Percentiles rank a stretch among this genome's conserved stretches.
Conservation (phyloP, 352 stramenopile species). For the Phytophthora nicotianae region DNA sequence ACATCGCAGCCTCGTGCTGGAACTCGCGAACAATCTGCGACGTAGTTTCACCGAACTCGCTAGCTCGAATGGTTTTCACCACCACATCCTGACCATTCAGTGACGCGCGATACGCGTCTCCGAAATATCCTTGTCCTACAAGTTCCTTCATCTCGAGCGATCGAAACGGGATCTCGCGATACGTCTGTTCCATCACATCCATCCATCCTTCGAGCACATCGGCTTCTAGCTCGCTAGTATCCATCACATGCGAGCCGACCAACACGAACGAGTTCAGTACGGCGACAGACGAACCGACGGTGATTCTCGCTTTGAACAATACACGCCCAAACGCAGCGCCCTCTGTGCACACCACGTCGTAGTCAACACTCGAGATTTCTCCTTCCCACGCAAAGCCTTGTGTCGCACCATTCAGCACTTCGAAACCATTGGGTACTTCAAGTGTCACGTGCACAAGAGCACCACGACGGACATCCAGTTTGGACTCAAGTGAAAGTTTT, state of each 20-base stretch:
- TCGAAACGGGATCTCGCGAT: constrained; percentile 71
- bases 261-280: constrained; percentile 76
- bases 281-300: constrained; percentile 71
- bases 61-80: constrained; percentile 82
- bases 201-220: constrained; percentile 65
- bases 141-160: constrained; percentile 76
- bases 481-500: constrained; percentile 65
- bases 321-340: constrained; percentile 58
- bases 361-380: constrained; percentile 65
- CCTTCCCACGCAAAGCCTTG: constrained; percentile 77
- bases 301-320: constrained; percentile 75
- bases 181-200: constrained; percentile 80
- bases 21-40: constrained; percentile 84
- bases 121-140: constrained; percentile 80
- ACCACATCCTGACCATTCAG: constrained; percentile 76
- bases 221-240: constrained; percentile 50
- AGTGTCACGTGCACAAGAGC: constrained; percentile 78
- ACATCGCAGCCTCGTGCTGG: constrained; percentile 78
- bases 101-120: constrained; percentile 70
- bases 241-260: constrained; percentile 46
- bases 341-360: constrained; percentile 67
- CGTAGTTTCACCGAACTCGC: constrained; percentile 73
- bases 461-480: constrained; percentile 72
- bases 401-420: constrained; percentile 61
- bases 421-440: constrained; percentile 66